A percentile compares a stretch with the other conserved stretches of the same genome.
phyloP scores from a whole-genome alignment of 1,284 basidiomycete species.

The Quambalaria eucalypti region DNA sequence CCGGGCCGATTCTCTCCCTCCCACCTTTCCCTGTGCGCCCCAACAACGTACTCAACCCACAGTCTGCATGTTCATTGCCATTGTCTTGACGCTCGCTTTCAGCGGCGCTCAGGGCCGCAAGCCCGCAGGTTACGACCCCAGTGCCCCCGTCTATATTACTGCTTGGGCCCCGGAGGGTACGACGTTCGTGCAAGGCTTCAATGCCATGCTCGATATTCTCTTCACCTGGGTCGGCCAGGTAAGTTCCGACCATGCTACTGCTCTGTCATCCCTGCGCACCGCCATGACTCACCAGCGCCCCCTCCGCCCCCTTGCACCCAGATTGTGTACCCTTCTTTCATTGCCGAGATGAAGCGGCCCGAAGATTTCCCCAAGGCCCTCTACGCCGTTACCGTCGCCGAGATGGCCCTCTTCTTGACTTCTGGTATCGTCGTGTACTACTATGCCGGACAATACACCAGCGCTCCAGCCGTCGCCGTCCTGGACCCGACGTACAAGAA shows the following conservation, averaged over 20 bases:
- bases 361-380: slow-evolving; percentile 59
- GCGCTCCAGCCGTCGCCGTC: slow-evolving; percentile 32
- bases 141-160: slow-evolving; percentile 21
- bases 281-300: no score
- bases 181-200: slow-evolving; percentile 55
- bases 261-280: no score
- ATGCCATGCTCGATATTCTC: slow-evolving; percentile 50
- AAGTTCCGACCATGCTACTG: background rate
- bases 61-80: slow-evolving; percentile 33
- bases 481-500: slow-evolving; percentile 29
- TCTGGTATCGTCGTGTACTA: slow-evolving; percentile 59
- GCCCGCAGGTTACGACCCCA: slow-evolving; percentile 17
- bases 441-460: slow-evolving; percentile 48
- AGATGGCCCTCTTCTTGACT: slow-evolving; percentile 58
- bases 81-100: slow-evolving; percentile 30
- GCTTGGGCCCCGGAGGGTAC: slow-evolving; percentile 48
- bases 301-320: no score
- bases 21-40: background rate
- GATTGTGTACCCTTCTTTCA: slow-evolving; percentile 49
- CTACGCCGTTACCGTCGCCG: slow-evolving; percentile 52
- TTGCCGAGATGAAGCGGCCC: slow-evolving; percentile 57
- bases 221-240: slow-evolving; percentile 61
- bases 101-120: slow-evolving; percentile 23
- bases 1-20: background rate
- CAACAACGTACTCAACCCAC: background rate